A percentile compares a stretch with the other conserved stretches of the same genome.
phyloP scores from a whole-genome alignment of 768 basidiomycete species.

The Mycena galericulata region DNA sequence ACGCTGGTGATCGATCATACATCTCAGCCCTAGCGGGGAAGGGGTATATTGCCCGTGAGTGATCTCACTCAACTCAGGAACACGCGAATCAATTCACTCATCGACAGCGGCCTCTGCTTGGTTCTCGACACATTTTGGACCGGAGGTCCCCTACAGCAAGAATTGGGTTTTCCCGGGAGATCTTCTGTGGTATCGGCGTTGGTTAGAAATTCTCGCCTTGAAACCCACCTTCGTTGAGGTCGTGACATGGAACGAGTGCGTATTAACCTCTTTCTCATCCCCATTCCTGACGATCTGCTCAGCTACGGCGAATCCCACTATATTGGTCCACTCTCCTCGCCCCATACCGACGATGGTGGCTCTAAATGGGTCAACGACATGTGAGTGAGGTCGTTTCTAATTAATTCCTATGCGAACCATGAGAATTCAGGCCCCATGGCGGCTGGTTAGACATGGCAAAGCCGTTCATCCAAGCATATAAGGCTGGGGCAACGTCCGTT shows the following conservation, averaged over 20 bases:
- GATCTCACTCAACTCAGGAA: no score
- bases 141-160: slow-evolving; percentile 31
- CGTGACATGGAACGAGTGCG: slow-evolving; percentile 58
- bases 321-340: slow-evolving; percentile 62
- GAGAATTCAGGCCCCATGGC: no score
- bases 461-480: slow-evolving; percentile 59
- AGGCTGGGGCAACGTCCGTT: slow-evolving; percentile 48
- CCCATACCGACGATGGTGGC: slow-evolving; percentile 34
- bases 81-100: no score
- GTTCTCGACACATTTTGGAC: slow-evolving; percentile 52
- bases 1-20: slow-evolving; percentile 26
- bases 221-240: slow-evolving; percentile 43
- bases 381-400: no score
- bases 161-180: slow-evolving; percentile 36
- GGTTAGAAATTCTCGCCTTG: slow-evolving; percentile 30
- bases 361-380: slow-evolving; percentile 37
- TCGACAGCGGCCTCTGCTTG: slow-evolving; percentile 62
- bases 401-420: no score
- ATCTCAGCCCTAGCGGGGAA: slow-evolving; percentile 25
- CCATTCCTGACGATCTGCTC: no score
- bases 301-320: slow-evolving; percentile 58
- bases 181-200: slow-evolving; percentile 29
- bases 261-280: no score
- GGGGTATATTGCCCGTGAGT: slow-evolving; percentile 34
- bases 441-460: slow-evolving; percentile 59